Evolutionary conservation across 768 basidiomycete species (phyloP).

Genomic region (Mycena crocata): DNA sequence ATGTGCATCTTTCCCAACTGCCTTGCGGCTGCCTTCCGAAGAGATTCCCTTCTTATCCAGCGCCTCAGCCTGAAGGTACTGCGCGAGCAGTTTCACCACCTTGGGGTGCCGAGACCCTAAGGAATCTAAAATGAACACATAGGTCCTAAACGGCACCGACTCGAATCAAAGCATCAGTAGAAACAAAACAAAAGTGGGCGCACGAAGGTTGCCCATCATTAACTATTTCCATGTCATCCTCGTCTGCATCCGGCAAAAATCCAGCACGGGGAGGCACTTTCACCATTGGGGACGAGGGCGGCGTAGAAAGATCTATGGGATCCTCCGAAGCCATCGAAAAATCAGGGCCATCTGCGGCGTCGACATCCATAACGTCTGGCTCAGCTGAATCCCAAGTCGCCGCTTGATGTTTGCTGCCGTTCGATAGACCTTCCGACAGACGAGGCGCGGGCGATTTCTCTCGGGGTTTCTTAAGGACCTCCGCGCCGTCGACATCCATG

Average conservation of each 20-base stretch:
- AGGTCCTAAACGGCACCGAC: conserved; percentile 60
- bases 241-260: conserved; percentile 16
- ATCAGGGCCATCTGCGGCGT: no score
- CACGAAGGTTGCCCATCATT: conserved; percentile 38
- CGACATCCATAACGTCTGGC: no score
- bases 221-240: conserved; percentile 38
- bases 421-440: background rate
- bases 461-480: background rate
- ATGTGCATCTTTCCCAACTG: conserved; percentile 61
- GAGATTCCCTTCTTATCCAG: conserved; percentile 67
- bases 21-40: conserved; percentile 46
- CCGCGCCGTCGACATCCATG: conserved; percentile 3
- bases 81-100: conserved; percentile 67
- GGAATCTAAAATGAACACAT: conserved; percentile 92
- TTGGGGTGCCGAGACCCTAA: conserved; percentile 78
- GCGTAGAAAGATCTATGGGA: conserved; percentile 10
- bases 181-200: conserved; percentile 4
- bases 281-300: conserved; percentile 5
- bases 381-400: conserved; percentile 11
- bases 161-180: background rate
- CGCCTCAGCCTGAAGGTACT: conserved; percentile 85
- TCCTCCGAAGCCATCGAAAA: conserved; percentile 23
- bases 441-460: background rate
- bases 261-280: conserved; percentile 12
- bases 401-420: conserved; percentile 9